A percentile compares a stretch with the other conserved stretches of the same genome.
Evolutionary conservation across 2,329 filamentous ascomycete species (phyloP).

Genomic region (Acrocalymma vagum): DNA sequence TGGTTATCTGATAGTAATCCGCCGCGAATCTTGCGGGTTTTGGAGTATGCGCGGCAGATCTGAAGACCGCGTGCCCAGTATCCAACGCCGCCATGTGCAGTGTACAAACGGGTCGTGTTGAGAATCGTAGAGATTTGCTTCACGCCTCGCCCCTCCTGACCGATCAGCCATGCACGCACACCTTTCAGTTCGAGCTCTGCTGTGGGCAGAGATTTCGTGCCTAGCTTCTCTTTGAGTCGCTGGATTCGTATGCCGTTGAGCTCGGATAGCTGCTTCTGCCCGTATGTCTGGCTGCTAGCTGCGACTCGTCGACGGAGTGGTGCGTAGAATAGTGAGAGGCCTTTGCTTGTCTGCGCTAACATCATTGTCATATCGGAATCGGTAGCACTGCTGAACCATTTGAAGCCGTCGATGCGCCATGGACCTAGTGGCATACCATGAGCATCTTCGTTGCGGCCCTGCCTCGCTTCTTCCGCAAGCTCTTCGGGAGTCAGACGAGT

Average conservation of each 20-base stretch:
- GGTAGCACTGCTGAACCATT: slow-evolving; percentile 75
- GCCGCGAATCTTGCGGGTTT: slow-evolving; percentile 62
- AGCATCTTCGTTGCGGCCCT: slow-evolving; percentile 36
- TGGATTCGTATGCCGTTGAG: slow-evolving; percentile 75
- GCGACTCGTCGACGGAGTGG: slow-evolving; percentile 62
- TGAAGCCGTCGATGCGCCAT: slow-evolving; percentile 72
- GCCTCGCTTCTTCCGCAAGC: slow-evolving; percentile 28
- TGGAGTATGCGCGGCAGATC: slow-evolving; percentile 66
- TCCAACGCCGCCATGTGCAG: slow-evolving; percentile 61
- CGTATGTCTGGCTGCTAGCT: background rate
- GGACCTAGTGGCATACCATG: slow-evolving; percentile 59
- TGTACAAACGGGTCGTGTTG: slow-evolving; percentile 71
- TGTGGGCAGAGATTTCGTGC: slow-evolving; percentile 74
- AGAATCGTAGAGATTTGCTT: slow-evolving; percentile 74
- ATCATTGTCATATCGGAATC: slow-evolving; percentile 71
- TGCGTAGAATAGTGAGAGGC: slow-evolving; percentile 70
- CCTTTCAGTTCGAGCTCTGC: slow-evolving; percentile 69
- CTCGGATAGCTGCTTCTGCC: slow-evolving; percentile 34
- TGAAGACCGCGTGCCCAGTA: slow-evolving; percentile 65
- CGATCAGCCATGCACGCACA: slow-evolving; percentile 64
- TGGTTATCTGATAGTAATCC: slow-evolving; percentile 60
- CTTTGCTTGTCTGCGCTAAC: slow-evolving; percentile 66
- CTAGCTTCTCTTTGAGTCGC: slow-evolving; percentile 76
- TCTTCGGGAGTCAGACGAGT: slow-evolving; percentile 24
- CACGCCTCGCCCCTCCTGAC: slow-evolving; percentile 71